These are phyloP conservation scores for Tylopilus balloui DNA, from an alignment of 768 basidiomycete genomes.

Conservation along the genomic window DNA sequence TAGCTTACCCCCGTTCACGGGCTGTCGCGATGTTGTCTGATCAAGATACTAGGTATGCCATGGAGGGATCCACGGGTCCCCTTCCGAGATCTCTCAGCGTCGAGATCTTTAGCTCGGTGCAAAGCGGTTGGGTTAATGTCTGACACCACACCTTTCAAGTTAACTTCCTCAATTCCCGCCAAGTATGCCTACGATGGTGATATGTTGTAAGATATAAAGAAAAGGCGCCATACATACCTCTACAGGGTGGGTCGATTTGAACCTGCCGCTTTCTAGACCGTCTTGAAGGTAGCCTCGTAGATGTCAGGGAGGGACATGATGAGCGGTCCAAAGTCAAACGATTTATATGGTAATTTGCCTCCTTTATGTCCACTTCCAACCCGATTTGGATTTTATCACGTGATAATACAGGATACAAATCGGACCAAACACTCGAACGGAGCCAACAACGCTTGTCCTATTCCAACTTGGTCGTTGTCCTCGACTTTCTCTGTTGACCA, in stretches of 20 bases:
- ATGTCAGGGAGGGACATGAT: slow-evolving; percentile 42
- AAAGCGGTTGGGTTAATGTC: slow-evolving; percentile 55
- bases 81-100: slow-evolving; percentile 46
- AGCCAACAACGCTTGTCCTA: slow-evolving; percentile 1
- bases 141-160: slow-evolving; percentile 55
- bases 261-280: slow-evolving; percentile 46
- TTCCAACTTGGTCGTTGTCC: neutral
- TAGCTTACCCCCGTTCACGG: slow-evolving; percentile 23
- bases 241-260: slow-evolving; percentile 59
- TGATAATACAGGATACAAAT: slow-evolving; percentile 17
- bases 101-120: slow-evolving; percentile 46
- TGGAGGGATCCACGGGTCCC: slow-evolving; percentile 47
- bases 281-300: slow-evolving; percentile 57
- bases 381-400: slow-evolving; percentile 13
- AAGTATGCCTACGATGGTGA: slow-evolving; percentile 50
- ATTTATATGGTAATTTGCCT: neutral
- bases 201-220: neutral
- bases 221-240: slow-evolving; percentile 37
- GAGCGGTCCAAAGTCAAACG: neutral
- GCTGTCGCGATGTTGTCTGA: slow-evolving; percentile 43
- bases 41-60: slow-evolving; percentile 54
- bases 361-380: slow-evolving; percentile 7
- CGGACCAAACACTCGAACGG: slow-evolving; percentile 14
- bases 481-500: slow-evolving; percentile 15
- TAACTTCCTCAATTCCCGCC: slow-evolving; percentile 66